These are phyloP conservation scores for Ascochyta koolunga DNA, from an alignment of 2,329 filamentous ascomycete genomes.

Conservation along the genomic window DNA sequence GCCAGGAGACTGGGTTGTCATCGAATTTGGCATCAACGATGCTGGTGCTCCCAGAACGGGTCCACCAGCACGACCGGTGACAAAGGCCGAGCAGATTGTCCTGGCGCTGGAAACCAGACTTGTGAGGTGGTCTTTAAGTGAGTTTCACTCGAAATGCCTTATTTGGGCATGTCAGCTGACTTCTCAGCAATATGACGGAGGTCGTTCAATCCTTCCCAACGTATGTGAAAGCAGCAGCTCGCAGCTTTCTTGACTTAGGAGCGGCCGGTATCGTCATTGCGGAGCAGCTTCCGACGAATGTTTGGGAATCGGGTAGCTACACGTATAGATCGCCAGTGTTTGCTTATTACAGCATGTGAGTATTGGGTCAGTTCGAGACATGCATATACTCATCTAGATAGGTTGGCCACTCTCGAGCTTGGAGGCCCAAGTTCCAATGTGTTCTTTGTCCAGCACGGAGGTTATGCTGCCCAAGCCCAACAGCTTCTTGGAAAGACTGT, in stretches of 20 bases:
- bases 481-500: constrained; percentile 20
- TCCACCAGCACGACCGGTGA: constrained; percentile 60
- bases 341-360: constrained; percentile 42
- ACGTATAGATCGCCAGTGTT: constrained; percentile 57
- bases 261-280: constrained; percentile 61
- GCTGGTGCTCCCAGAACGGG: constrained; percentile 46
- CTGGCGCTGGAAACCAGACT: constrained; percentile 58
- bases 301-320: constrained; percentile 62
- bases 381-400: constrained; percentile 1
- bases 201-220: constrained; percentile 65
- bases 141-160: neutral
- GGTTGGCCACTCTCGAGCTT: constrained; percentile 43
- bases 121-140: constrained; percentile 56
- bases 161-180: neutral
- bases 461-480: constrained; percentile 56
- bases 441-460: constrained; percentile 62
- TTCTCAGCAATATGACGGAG: constrained; percentile 52
- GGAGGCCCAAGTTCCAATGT: constrained; percentile 26
- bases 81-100: constrained; percentile 65
- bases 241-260: constrained; percentile 59
- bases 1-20: constrained; percentile 67
- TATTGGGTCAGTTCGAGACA: neutral
- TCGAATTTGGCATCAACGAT: constrained; percentile 74
- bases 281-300: constrained; percentile 64
- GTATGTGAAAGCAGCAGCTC: constrained; percentile 63